phyloP scores from a whole-genome alignment of 257 asterid species.

The Solanum chaucha region DNA sequence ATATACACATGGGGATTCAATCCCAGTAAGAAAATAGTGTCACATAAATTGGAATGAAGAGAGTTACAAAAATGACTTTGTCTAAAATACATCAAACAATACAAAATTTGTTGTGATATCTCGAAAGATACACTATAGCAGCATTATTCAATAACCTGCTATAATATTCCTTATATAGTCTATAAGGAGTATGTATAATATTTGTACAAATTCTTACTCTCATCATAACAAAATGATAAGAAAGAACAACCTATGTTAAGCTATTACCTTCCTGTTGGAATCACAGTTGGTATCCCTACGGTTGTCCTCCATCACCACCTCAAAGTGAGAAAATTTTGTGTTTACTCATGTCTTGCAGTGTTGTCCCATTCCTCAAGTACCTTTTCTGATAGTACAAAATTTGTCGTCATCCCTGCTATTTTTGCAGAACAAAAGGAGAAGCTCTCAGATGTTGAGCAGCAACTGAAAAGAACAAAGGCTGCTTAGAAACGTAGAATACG shows the following conservation, averaged over 20 bases:
- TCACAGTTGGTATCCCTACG: slow-evolving; percentile 28
- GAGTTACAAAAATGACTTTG: background rate
- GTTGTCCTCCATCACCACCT: slow-evolving; percentile 29
- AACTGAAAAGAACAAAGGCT: slow-evolving; percentile 29
- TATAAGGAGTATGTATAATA: background rate
- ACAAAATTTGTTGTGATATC: background rate
- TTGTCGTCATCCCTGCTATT: background rate
- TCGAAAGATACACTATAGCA: background rate
- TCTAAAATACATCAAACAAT: background rate
- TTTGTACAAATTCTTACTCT: background rate
- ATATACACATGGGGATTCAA: background rate
- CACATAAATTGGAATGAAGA: background rate
- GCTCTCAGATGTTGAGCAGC: slow-evolving; percentile 34
- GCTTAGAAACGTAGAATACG: slow-evolving; percentile 33
- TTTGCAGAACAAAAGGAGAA: slow-evolving; percentile 31
- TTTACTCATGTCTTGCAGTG: background rate
- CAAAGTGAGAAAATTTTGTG: slow-evolving; percentile 23
- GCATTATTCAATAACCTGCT: background rate
- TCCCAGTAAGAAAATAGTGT: background rate
- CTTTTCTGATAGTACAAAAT: background rate
- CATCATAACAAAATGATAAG: background rate
- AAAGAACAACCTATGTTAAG: background rate
- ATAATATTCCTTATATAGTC: background rate
- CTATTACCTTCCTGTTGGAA: slow-evolving; percentile 50
- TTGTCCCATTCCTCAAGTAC: background rate